Evolutionary conservation across 495 filamentous ascomycete species (phyloP).

Genomic region (Aspergillus campestris): DNA sequence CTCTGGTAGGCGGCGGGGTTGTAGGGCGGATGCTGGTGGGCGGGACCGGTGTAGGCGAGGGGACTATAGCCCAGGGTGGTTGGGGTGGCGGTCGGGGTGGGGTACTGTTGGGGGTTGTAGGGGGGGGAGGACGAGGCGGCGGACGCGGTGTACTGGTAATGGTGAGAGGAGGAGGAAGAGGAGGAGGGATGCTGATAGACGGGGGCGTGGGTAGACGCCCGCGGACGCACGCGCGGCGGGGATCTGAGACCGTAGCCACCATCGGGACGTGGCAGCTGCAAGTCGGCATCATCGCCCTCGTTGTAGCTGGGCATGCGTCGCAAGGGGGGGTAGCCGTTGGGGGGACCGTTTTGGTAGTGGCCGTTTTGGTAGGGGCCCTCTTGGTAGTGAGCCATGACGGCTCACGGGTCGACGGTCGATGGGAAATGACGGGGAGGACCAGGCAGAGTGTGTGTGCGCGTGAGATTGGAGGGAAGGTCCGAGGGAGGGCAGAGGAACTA

Average conservation of each 20-base stretch:
- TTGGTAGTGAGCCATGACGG: no score
- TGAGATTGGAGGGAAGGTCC: no score
- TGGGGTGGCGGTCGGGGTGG: conserved; percentile 48
- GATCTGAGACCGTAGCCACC: conserved; percentile 19
- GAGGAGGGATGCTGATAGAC: conserved; percentile 39
- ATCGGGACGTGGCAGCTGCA: no score
- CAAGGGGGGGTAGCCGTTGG: conserved; percentile 30
- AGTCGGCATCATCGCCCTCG: conserved; percentile 59
- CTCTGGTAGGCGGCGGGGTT: conserved; percentile 62
- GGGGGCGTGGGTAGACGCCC: conserved; percentile 25
- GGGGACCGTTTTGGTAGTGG: not conserved
- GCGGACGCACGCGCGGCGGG: conserved; percentile 24
- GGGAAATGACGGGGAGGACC: no score
- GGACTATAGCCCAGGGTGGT: conserved; percentile 34
- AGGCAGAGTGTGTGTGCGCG: no score
- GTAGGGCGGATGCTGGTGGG: conserved; percentile 52
- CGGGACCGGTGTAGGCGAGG: conserved; percentile 37
- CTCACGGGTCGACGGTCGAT: no score
- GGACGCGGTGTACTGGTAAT: conserved; percentile 47
- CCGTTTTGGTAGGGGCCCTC: no score
- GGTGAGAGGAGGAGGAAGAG: conserved; percentile 47
- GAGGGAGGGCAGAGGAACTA: no score
- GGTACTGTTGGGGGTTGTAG: conserved; percentile 83
- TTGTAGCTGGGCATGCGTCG: conserved; percentile 67
- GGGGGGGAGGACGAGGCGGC: conserved; percentile 37